These are phyloP conservation scores for Paramecium octaurelia DNA, from an alignment of 73 alveolate species.

Conservation along the genomic window DNA sequence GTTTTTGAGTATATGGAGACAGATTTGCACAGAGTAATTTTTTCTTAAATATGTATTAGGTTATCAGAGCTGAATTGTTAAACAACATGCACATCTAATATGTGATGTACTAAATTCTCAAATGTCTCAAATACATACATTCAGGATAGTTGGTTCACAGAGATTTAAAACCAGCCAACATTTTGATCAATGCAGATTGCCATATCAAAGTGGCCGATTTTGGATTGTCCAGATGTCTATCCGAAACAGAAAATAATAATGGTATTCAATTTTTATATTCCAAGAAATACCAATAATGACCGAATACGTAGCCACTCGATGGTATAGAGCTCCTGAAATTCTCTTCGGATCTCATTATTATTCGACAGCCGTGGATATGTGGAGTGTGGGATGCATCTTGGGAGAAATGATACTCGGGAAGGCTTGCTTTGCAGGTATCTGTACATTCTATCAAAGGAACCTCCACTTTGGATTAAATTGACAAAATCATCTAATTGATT, in stretches of 20 bases:
- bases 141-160: slow-evolving; percentile 84
- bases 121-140: slow-evolving; percentile 76
- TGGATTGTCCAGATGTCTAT: slow-evolving; percentile 81
- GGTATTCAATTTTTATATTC: slow-evolving; percentile 59
- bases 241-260: slow-evolving; percentile 35
- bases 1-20: slow-evolving; percentile 85
- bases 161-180: slow-evolving; percentile 85
- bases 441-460: neutral
- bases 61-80: slow-evolving; percentile 67
- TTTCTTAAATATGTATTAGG: neutral
- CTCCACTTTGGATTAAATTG: slow-evolving; percentile 73
- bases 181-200: slow-evolving; percentile 81
- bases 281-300: slow-evolving; percentile 75
- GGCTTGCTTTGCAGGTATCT: slow-evolving; percentile 81
- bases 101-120: slow-evolving; percentile 68
- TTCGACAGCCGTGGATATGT: slow-evolving; percentile 78
- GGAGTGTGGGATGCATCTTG: slow-evolving; percentile 89
- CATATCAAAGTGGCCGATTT: slow-evolving; percentile 87
- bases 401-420: slow-evolving; percentile 78
- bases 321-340: slow-evolving; percentile 92
- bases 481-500: slow-evolving; percentile 64
- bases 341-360: slow-evolving; percentile 69
- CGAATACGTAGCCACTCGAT: slow-evolving; percentile 86
- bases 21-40: slow-evolving; percentile 72
- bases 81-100: slow-evolving; percentile 73